phyloP scores from a whole-genome alignment of 352 stramenopile genomes.

The Globisporangium megalacanthum region DNA sequence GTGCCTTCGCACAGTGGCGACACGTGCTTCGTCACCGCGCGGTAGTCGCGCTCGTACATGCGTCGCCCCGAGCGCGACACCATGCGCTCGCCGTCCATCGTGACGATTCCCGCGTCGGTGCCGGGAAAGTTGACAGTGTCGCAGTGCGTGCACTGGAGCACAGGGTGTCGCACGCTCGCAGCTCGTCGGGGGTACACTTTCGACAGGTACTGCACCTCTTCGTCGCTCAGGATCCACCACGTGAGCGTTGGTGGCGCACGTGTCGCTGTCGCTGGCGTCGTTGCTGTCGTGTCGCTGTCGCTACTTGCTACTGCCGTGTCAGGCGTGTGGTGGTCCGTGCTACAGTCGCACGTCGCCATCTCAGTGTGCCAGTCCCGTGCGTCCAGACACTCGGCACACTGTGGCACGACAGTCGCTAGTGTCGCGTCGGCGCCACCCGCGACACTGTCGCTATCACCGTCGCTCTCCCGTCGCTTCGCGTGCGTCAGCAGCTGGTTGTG shows the following conservation, averaged over 20 bases:
- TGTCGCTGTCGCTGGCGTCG: too few relatives aligned
- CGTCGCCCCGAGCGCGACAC: slow-evolving; percentile 54
- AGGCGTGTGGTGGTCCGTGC: background rate
- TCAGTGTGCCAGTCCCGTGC: slow-evolving; percentile 31
- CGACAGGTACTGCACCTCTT: slow-evolving; percentile 58
- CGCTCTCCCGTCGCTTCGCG: slow-evolving; percentile 29
- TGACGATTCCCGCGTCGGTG: slow-evolving; percentile 67
- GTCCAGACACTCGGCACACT: slow-evolving; percentile 53
- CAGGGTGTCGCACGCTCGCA: slow-evolving; percentile 42
- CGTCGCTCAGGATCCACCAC: slow-evolving; percentile 76
- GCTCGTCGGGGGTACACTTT: slow-evolving; percentile 49
- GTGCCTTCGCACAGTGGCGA: slow-evolving; percentile 71
- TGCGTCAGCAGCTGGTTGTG: slow-evolving; percentile 48
- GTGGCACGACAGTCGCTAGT: slow-evolving; percentile 25
- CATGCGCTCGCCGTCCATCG: slow-evolving; percentile 67
- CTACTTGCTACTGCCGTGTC: background rate
- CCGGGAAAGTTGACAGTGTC: slow-evolving; percentile 76
- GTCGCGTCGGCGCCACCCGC: background rate
- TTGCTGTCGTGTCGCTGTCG: background rate
- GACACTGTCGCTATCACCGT: slow-evolving; percentile 1
- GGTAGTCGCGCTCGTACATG: slow-evolving; percentile 79
- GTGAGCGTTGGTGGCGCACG: slow-evolving; percentile 16
- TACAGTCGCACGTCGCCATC: slow-evolving; percentile 28
- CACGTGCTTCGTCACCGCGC: slow-evolving; percentile 72
- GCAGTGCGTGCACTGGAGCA: slow-evolving; percentile 70